Base-by-base conservation (phyloP, 2,329 filamentous ascomycete genomes). In the Botrytis paeoniae region DNA sequence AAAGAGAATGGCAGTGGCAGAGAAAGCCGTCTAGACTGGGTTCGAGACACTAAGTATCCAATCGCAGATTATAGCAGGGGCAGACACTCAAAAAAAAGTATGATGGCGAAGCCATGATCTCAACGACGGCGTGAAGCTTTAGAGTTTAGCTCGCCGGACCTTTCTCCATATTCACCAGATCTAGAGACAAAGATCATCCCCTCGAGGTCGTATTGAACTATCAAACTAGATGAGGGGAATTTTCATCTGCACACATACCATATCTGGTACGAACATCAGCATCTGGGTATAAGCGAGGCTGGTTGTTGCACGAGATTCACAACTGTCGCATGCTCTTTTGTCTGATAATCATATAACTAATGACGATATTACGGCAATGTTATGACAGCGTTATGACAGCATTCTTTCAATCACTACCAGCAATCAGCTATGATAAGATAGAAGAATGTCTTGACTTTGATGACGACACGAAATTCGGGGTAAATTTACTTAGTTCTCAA, bases 221-320 rank as follows among this genome's bases (percentile, higher is more conserved):
- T 54, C 35, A 48, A 65, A 29, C 41, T 65, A 35, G 9, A 65
- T n/a, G 41, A 37, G 35, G 29, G 35, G 32, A 45, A 43, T 51
- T 41, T 37, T 41, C 37, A 59, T 65, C 37, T 71, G 61, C 29
- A 45, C 22, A 65, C 18, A 35, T 43, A 20, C 22, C 9, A n/a
- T 70, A 48, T 45, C 54, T 20, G 41, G 41, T n/a, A 48, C 20
- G 18, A 20, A 25, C 4, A 59, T 25, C 32, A n/a, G 29, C n/a
- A 64, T 9, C n/a, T 43, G 32, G 32, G 60, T 12, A 64, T 48
- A 20, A 22, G n/a, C 51, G 41, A 57, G 25, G 22, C 70, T 71
- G 43, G 64, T 45, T 65, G 22, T 65, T 65, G 35, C 48, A 57
- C 61, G 48, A 43, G 70, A 65, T 65, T 71, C 35, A 57, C 43